Evolutionary conservation across 2,329 filamentous ascomycete genomes (phyloP).

Genomic region (Diaporthe sp.): DNA sequence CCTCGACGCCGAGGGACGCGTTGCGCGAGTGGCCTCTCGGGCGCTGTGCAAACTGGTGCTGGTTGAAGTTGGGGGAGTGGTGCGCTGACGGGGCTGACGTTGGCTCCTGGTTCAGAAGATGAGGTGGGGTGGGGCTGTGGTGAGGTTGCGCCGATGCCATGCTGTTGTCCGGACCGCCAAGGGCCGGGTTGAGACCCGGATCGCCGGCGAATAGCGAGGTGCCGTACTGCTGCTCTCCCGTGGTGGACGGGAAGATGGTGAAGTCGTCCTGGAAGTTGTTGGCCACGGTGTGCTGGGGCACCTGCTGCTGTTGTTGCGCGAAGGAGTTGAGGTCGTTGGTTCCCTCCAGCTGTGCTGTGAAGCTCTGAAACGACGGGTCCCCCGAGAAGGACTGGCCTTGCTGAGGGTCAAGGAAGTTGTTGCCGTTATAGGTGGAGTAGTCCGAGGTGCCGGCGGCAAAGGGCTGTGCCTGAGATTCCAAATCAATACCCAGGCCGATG

Average conservation of each 20-base stretch:
- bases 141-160: constrained; percentile 70
- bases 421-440: constrained; percentile 60
- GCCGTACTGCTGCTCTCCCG: constrained; percentile 68
- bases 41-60: constrained; percentile 67
- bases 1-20: constrained; percentile 69
- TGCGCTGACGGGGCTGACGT: constrained; percentile 65
- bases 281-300: constrained; percentile 62
- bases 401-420: constrained; percentile 65
- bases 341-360: constrained; percentile 59
- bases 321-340: constrained; percentile 58
- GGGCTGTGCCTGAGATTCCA: constrained; percentile 65
- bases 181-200: constrained; percentile 56
- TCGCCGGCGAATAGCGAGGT: constrained; percentile 72
- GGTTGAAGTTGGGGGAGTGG: constrained; percentile 70
- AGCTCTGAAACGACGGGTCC: constrained; percentile 58
- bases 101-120: constrained; percentile 65
- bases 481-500: constrained; percentile 70
- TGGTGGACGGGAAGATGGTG: constrained; percentile 75
- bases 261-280: constrained; percentile 68
- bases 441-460: constrained; percentile 57
- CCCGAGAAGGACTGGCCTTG: constrained; percentile 58
- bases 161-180: constrained; percentile 62
- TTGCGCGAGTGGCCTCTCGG: constrained; percentile 67
- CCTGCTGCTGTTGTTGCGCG: constrained; percentile 60
- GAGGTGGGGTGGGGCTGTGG: constrained; percentile 70